Evolutionary conservation across 2,329 filamentous ascomycete genomes (phyloP).

Genomic region (Seiridium unicorne): DNA sequence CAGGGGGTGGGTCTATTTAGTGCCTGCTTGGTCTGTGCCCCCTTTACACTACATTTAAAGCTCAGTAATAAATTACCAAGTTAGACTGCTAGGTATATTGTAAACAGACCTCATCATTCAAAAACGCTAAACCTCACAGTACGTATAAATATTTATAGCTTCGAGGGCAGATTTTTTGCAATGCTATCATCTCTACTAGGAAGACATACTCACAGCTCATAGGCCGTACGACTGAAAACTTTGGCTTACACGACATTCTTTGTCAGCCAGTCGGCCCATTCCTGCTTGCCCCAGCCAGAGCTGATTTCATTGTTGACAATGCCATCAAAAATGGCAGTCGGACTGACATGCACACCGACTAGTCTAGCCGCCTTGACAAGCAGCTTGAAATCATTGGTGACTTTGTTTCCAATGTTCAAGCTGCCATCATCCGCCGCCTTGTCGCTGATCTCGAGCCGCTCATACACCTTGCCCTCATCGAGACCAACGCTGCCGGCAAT

Average conservation of each 20-base stretch:
- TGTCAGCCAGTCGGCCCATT: conserved; percentile 83
- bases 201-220: not conserved
- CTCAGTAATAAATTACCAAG: not conserved
- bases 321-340: conserved; percentile 86
- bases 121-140: too few relatives aligned
- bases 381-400: conserved; percentile 83
- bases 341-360: conserved; percentile 84
- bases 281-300: conserved; percentile 72
- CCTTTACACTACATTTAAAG: not conserved
- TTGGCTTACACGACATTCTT: conserved; percentile 45
- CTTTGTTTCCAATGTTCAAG: conserved; percentile 76
- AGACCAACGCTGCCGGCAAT: conserved; percentile 71
- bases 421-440: conserved; percentile 65
- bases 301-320: conserved; percentile 77
- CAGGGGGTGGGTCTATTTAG: not conserved
- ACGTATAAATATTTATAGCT: not conserved
- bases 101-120: too few relatives aligned
- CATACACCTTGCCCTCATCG: conserved; percentile 67
- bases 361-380: conserved; percentile 78
- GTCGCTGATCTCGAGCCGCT: conserved; percentile 66
- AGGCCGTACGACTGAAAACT: not conserved
- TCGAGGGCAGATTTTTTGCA: not conserved
- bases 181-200: not conserved
- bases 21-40: not conserved
- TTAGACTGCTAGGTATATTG: too few relatives aligned